A percentile compares a stretch with the other conserved stretches of the same genome.
Conservation (phyloP, 2,329 filamentous ascomycete genomes). For the Pyrenochaeta sp. region DNA sequence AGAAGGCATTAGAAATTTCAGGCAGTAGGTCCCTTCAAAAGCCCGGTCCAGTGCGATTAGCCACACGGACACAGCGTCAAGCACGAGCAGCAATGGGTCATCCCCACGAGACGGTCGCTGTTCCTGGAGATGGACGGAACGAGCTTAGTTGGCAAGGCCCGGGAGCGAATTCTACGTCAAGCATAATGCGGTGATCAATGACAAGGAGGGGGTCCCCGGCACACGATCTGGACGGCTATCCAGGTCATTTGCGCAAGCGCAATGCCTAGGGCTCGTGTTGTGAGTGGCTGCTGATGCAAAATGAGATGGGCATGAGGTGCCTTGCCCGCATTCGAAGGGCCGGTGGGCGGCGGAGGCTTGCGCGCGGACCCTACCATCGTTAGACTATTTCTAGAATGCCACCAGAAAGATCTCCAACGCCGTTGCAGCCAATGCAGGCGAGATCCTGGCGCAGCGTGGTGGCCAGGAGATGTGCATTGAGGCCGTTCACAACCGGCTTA, state of each 20-base stretch:
- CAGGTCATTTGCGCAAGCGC: constrained; percentile 45
- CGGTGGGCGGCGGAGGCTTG: constrained; percentile 23
- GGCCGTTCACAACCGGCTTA: constrained; percentile 41
- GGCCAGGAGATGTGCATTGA: constrained; percentile 49
- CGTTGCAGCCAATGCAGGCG: constrained; percentile 49
- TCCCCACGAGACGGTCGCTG: constrained; percentile 53
- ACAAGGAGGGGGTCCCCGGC: constrained; percentile 47
- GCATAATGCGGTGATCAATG: constrained; percentile 57
- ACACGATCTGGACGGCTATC: constrained; percentile 49
- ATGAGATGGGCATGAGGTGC: constrained; percentile 47
- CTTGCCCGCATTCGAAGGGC: constrained; percentile 41
- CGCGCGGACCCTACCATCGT: constrained; percentile 40
- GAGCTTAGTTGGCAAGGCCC: constrained; percentile 53
- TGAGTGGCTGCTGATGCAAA: constrained; percentile 53
- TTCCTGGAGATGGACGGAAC: constrained; percentile 52
- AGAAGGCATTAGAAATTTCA: constrained; percentile 51
- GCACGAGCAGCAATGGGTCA: constrained; percentile 48
- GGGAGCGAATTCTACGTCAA: constrained; percentile 53
- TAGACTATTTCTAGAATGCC: constrained; percentile 54
- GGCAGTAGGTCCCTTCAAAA: constrained; percentile 47
- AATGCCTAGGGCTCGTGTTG: constrained; percentile 49
- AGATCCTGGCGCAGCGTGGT: constrained; percentile 46
- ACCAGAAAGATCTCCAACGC: constrained; percentile 52
- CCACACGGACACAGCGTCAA: constrained; percentile 53
- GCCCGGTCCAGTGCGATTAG: constrained; percentile 52